Base-by-base conservation (phyloP, 2,329 filamentous ascomycete genomes). In the Aureobasidium melanogenum region DNA sequence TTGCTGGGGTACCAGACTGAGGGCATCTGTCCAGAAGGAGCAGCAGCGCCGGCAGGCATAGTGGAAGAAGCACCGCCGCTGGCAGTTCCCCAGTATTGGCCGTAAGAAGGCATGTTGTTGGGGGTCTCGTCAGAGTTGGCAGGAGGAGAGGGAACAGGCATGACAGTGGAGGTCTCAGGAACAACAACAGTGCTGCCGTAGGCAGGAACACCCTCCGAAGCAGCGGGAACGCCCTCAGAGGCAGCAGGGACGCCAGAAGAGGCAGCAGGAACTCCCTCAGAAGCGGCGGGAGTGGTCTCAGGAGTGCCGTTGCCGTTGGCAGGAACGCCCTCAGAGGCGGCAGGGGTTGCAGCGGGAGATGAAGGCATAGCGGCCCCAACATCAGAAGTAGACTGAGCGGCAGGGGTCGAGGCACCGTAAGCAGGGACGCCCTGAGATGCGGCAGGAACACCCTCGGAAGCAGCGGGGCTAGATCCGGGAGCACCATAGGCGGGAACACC, bases 31-130 rank as follows among this genome's bases (percentile, higher is more conserved):
- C 56, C 56, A 32, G 56, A 59, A 32, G 56, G 39, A 30, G 43
- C 43, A 34, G 56, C 44, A 41, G 17, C 56, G 9, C 56, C 56
- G 7, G 55, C 41, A 24, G 56, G 44, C 43, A 48, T 32, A n/a
- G 54, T 47, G 7, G 56, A 46, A 32, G 56, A 34, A 41, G 43
- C 19, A 32, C 41, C 55, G 19, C 52, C 52, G 10, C 41, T 22
- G 7, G 54, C 39, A 22, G 56, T 59, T 32, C 56, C 56, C 56
- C 56, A 59, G 56, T 50, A 59, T 19, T 59, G 56, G 12, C 56
- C 56, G 56, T 19, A 59, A 5, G 56, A 59, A 19, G 56, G 56
- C 56, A 59, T 59, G 34, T 50, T 59, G 56, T 59, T 59, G n/a
- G 56, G 56, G 7, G 44, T 59, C 17, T 59, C 56, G 22, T 59